These are phyloP conservation scores for Vitis riparia DNA, from an alignment of 164 flowering plant genomes.

Conservation along the genomic window DNA sequence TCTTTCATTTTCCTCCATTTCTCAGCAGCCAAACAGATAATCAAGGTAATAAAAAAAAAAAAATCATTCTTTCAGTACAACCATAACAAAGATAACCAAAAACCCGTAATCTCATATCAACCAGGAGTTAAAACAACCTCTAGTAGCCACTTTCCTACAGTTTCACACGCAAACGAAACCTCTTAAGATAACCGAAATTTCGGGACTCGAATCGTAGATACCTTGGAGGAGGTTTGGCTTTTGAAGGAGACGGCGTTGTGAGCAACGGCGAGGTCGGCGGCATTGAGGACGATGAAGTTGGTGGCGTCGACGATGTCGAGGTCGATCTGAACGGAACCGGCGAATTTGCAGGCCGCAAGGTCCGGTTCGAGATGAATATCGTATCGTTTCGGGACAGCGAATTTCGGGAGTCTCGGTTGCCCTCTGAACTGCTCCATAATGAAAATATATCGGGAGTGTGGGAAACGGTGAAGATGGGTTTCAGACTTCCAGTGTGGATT, in stretches of 20 bases:
- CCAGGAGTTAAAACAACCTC: too few species aligned
- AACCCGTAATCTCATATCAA: too few species aligned
- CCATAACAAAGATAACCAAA: too few species aligned
- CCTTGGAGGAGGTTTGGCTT: not conserved
- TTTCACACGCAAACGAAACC: too few species aligned
- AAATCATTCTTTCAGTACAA: too few species aligned
- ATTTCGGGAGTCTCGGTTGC: constrained; percentile 46
- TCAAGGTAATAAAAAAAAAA: not conserved
- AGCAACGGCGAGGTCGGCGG: constrained; percentile 40
- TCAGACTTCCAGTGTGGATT: not conserved
- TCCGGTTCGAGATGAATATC: constrained; percentile 41
- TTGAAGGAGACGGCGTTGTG: constrained; percentile 23
- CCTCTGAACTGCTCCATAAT: constrained; percentile 50
- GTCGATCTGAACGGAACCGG: constrained; percentile 37
- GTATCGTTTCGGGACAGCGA: constrained; percentile 47
- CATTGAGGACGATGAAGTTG: constrained; percentile 45
- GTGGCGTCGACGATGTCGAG: constrained; percentile 39
- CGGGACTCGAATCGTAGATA: too few species aligned
- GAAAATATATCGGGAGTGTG: not conserved
- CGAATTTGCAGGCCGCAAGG: constrained; percentile 38
- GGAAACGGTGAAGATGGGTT: not conserved
- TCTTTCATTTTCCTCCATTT: not conserved
- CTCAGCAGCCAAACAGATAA: constrained; percentile 1
- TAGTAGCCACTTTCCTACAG: too few species aligned
- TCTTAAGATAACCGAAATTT: too few species aligned